Evolutionary conservation across 2,329 filamentous ascomycete species (phyloP), one percentile per base, ranked within the genome.

Genomic region (Arachnomyces sp.): DNA sequence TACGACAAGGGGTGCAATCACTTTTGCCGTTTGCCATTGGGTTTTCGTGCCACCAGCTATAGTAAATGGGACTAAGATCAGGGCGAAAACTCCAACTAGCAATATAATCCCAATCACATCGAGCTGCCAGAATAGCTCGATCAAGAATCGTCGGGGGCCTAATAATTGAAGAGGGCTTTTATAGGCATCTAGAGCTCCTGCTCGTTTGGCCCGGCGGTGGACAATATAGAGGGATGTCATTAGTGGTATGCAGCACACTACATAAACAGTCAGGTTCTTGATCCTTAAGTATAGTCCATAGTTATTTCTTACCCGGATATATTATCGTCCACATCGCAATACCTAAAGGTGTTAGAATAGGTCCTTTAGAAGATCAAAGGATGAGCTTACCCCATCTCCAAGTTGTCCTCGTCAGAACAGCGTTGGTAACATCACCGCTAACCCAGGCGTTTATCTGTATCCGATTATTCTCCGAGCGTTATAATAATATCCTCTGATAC

Each of bases 251-350:
- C 72, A 66, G 40, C 70, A 72, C 6, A 75, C 61, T 7, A 36
- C 9, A 13, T 8, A 11, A 31, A 33, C 17, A 36, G 34, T 46
- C 38, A 17, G 32, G 13, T 34, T 0, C 13, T 28, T 2, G 7
- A 34, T 18, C 4, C 16, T 16, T 4, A 13, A 13, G 20, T 25
- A 2, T 20, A n/a, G 32, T 15, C 9, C 13, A 29, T 4, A 3
- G 18, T 8, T 7, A 16, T 3, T 20, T 34, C 41, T 33, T 51
- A 57, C 55, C 48, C 1, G 77, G 72, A 50, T 75, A 79, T 36
- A 80, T 76, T 45, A 81, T 72, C 34, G 66, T 68, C 67, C 74
- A 81, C 76, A 81, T 81, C 46, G 76, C 77, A 16, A 78, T 67
- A 11, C 46, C 46, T 48, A 15, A 9, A 42, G 14, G n/a, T 28